A percentile compares a stretch with the other conserved stretches of the same genome.
phyloP scores from a whole-genome alignment of 192 early-diverging fungal species.

The Mortierella claussenii region DNA sequence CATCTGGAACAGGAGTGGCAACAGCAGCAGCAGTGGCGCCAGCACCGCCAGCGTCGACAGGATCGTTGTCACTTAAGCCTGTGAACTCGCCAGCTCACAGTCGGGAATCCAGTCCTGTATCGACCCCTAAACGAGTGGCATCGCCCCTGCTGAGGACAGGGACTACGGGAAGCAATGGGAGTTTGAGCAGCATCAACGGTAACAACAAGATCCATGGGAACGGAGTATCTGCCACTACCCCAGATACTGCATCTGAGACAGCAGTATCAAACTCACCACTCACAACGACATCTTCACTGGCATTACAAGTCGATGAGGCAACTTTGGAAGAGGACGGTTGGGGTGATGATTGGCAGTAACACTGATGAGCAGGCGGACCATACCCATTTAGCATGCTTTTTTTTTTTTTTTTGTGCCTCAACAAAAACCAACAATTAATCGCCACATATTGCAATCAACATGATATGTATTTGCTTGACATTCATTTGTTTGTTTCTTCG shows the following conservation, averaged over 20 bases:
- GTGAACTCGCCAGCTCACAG: slow-evolving; percentile 11
- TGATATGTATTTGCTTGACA: too few species aligned
- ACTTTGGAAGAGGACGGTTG: slow-evolving; percentile 41
- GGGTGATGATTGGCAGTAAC: slow-evolving; percentile 46
- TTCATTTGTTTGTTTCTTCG: neutral
- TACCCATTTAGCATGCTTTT: neutral
- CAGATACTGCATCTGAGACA: neutral
- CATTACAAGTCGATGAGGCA: slow-evolving; percentile 25
- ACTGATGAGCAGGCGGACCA: neutral
- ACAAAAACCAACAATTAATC: too few species aligned
- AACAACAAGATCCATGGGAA: neutral
- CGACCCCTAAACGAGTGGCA: slow-evolving; percentile 24
- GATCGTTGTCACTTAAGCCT: neutral
- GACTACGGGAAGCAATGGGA: slow-evolving; percentile 8
- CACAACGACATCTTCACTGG: slow-evolving; percentile 14
- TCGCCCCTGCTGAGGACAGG: slow-evolving; percentile 25
- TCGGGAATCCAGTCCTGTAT: slow-evolving; percentile 17
- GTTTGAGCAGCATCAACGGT: neutral
- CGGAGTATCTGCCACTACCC: neutral
- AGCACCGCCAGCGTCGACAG: neutral
- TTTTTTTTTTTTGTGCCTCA: slow-evolving; percentile 1
- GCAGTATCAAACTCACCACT: neutral
- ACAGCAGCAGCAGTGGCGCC: neutral
- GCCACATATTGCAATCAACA: too few species aligned
- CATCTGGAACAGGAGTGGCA: neutral